These are phyloP conservation scores for Colletotrichum sp. DNA, from an alignment of 2,329 filamentous ascomycete species.

Conservation along the genomic window DNA sequence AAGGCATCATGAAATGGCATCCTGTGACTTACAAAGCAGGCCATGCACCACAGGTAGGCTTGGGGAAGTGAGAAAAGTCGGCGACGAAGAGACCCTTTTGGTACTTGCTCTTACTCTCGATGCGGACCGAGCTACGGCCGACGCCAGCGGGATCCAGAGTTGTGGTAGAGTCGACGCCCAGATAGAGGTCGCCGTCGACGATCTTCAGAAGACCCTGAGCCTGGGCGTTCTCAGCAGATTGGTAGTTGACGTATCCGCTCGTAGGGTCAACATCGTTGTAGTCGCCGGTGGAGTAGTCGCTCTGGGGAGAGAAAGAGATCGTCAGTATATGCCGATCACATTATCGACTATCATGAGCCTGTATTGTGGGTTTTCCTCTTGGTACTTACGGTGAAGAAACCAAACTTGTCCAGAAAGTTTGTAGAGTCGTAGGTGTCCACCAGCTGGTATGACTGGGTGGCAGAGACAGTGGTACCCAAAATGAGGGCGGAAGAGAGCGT, in stretches of 20 bases:
- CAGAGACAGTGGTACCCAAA: background rate
- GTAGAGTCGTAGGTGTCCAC: conserved; percentile 21
- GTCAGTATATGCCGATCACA: background rate
- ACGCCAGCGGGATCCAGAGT: conserved; percentile 26
- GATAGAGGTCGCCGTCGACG: conserved; percentile 37
- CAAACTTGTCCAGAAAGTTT: conserved; percentile 55
- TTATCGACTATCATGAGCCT: background rate
- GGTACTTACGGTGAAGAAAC: conserved; percentile 41
- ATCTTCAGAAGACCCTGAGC: conserved; percentile 37
- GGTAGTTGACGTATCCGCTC: conserved; percentile 66
- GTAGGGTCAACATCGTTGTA: conserved; percentile 58
- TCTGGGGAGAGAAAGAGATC: conserved; percentile 3
- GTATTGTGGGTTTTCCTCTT: background rate
- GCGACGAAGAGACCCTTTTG: conserved; percentile 71
- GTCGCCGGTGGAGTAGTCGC: conserved; percentile 20
- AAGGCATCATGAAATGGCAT: background rate
- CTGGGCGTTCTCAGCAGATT: conserved; percentile 36
- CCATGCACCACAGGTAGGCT: conserved; percentile 71
- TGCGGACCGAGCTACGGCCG: conserved; percentile 63
- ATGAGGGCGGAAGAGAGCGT: conserved; percentile 20
- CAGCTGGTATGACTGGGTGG: conserved; percentile 15
- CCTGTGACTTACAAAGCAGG: conserved; percentile 63
- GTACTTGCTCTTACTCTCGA: conserved; percentile 68
- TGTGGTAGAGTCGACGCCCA: conserved; percentile 41
- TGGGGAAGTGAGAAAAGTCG: conserved; percentile 73